Percentiles rank a stretch among this genome's conserved stretches.
Conservation (phyloP, 2,329 filamentous ascomycete genomes). For the Phaeosphaeria sp. region DNA sequence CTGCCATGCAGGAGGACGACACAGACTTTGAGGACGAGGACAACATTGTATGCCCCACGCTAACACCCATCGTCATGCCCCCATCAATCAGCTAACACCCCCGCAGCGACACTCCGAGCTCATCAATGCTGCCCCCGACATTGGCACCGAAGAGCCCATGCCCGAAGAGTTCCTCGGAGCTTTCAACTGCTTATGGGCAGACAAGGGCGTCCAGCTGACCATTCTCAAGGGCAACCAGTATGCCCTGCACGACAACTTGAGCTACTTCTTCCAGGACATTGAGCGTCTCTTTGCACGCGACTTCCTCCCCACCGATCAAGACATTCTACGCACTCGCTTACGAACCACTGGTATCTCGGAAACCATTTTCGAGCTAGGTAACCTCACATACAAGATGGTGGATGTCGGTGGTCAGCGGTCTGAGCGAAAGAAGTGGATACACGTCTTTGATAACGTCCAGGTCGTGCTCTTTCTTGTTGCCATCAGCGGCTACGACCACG, state of each 20-base stretch:
- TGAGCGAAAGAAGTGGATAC: conserved; percentile 97
- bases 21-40: conserved; percentile 79
- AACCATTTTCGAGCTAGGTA: conserved; percentile 88
- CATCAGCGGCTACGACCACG: conserved; percentile 96
- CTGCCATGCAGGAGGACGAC: conserved; percentile 86
- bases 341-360: conserved; percentile 96
- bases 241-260: conserved; percentile 91
- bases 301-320: conserved; percentile 91
- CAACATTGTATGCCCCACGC: conserved; percentile 68
- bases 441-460: conserved; percentile 94
- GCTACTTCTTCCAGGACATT: conserved; percentile 82
- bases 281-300: conserved; percentile 69
- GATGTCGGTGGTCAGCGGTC: conserved; percentile 92
- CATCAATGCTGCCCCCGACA: conserved; percentile 80
- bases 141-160: conserved; percentile 81
- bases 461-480: conserved; percentile 92
- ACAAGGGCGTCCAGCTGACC: conserved; percentile 83
- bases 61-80: background rate
- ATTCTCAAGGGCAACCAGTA: conserved; percentile 95
- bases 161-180: conserved; percentile 79
- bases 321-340: conserved; percentile 87
- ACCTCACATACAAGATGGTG: conserved; percentile 96
- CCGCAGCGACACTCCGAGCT: conserved; percentile 76
- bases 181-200: conserved; percentile 83
- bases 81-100: conserved; percentile 8